These are phyloP conservation scores for Talaromyces rugulosus DNA, from an alignment of 2,329 filamentous ascomycete genomes.

Conservation along the genomic window DNA sequence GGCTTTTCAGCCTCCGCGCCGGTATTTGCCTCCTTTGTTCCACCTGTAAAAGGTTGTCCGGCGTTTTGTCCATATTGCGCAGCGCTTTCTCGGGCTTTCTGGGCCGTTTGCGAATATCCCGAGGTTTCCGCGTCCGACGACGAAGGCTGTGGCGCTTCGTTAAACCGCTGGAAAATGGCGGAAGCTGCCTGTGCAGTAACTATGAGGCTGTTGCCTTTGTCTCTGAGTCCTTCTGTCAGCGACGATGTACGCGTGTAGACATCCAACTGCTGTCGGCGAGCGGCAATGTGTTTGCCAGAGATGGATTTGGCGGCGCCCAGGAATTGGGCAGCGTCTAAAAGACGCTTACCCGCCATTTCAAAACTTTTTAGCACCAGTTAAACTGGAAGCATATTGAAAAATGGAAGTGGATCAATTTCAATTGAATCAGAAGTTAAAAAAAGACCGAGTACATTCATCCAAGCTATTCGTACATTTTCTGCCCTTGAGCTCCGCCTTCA, in stretches of 20 bases:
- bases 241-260: slow-evolving; percentile 62
- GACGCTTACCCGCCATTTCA: slow-evolving; percentile 56
- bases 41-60: neutral
- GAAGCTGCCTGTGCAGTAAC: slow-evolving; percentile 59
- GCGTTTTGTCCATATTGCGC: neutral
- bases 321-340: slow-evolving; percentile 67
- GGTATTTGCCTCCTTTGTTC: neutral
- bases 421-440: neutral
- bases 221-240: slow-evolving; percentile 59
- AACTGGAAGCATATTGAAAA: neutral
- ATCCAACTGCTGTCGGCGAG: slow-evolving; percentile 60
- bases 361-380: neutral
- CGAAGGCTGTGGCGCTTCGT: slow-evolving; percentile 40
- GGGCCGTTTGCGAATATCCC: neutral
- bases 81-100: neutral
- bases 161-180: slow-evolving; percentile 55
- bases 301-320: slow-evolving; percentile 66
- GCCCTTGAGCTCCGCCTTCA: slow-evolving; percentile 7
- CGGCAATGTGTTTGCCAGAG: slow-evolving; percentile 57
- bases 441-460: neutral
- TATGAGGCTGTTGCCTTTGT: slow-evolving; percentile 58
- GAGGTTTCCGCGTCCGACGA: slow-evolving; percentile 16
- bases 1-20: neutral
- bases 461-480: slow-evolving; percentile 11
- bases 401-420: neutral